phyloP scores from a whole-genome alignment of 2,329 filamentous ascomycete species.

The Sporothrix dimorphospora region DNA sequence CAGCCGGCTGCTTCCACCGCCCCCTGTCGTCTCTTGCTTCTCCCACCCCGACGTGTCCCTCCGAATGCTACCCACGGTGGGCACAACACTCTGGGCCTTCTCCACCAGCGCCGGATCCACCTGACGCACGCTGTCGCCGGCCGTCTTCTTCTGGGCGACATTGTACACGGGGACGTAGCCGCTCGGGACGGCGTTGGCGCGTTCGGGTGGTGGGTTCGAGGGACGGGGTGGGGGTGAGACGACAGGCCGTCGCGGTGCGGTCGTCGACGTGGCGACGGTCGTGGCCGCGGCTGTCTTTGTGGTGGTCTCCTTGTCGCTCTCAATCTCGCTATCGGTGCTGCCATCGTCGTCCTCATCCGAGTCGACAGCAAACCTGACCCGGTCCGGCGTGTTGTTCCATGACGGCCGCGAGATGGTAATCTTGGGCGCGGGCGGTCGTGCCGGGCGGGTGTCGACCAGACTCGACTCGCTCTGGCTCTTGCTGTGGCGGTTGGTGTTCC shows the following conservation, averaged over 20 bases:
- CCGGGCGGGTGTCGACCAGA: neutral
- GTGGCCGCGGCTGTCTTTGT: too few relatives aligned
- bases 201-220: neutral
- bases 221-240: neutral
- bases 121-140: neutral
- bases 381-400: neutral
- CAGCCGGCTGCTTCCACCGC: neutral
- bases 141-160: neutral
- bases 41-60: neutral
- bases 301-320: neutral
- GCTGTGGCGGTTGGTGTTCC: constrained; percentile 2
- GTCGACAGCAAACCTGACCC: neutral
- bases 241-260: neutral
- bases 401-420: constrained; percentile 14
- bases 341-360: neutral
- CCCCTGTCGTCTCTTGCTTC: neutral
- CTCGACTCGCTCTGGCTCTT: constrained; percentile 23
- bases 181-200: neutral
- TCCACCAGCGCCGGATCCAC: neutral
- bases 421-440: neutral
- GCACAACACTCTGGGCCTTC: neutral
- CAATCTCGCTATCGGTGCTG: neutral
- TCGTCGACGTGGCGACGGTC: neutral
- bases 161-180: neutral
- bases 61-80: neutral